Conservation (phyloP, 208 protist species). For the Sergeia podlipaevii region DNA sequence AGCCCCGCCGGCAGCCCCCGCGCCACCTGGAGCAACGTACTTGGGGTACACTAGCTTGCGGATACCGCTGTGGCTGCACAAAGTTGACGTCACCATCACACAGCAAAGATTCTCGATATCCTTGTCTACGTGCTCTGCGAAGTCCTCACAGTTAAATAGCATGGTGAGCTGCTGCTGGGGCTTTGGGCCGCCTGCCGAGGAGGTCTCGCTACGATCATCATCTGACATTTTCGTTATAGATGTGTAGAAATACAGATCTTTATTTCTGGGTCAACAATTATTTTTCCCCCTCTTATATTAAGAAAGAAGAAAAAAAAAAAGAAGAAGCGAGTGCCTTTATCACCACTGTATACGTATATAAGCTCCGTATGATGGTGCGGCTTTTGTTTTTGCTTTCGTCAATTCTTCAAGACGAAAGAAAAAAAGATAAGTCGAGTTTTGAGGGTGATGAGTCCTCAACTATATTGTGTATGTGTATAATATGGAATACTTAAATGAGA, state of each 20-base stretch:
- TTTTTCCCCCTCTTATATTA: constrained; percentile 11
- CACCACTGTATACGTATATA: no score
- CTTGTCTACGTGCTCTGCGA: constrained; percentile 42
- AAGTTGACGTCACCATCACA: constrained; percentile 70
- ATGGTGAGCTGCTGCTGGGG: constrained; percentile 52
- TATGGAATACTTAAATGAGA: not conserved
- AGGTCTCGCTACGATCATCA: constrained; percentile 26
- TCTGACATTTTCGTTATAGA: constrained; percentile 15
- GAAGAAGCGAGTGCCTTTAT: constrained; percentile 1
- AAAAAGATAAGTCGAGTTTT: not conserved
- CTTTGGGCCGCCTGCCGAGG: constrained; percentile 11
- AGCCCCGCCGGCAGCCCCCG: not conserved
- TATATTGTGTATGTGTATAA: not conserved
- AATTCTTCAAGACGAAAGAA: no score
- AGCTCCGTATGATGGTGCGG: no score
- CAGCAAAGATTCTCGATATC: constrained; percentile 68
- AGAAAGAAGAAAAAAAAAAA: not conserved
- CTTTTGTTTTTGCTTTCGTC: no score
- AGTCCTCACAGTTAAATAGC: constrained; percentile 64
- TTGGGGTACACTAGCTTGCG: constrained; percentile 37
- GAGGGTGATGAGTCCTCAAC: not conserved
- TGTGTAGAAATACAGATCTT: not conserved
- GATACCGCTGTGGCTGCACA: constrained; percentile 68
- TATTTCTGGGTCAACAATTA: not conserved
- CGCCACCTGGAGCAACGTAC: not conserved